Evolutionary conservation across 2,329 filamentous ascomycete genomes (phyloP).

Genomic region (Ophiostoma montium): DNA sequence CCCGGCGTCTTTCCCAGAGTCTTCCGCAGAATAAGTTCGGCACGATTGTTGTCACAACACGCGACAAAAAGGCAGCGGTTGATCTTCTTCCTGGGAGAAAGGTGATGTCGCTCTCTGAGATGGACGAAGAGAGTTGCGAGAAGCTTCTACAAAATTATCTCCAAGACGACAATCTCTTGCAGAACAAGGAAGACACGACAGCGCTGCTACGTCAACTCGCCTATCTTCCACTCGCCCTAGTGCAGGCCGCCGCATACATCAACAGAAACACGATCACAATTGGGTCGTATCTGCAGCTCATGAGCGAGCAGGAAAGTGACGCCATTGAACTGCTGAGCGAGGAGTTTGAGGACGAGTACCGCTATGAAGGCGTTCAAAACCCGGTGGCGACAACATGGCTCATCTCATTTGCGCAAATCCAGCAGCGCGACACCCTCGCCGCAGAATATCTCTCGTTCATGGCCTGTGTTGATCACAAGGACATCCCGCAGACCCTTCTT

Average conservation of each 20-base stretch:
- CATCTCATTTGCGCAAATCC: conserved; percentile 12
- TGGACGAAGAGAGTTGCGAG: neutral
- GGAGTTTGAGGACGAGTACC: conserved; percentile 8
- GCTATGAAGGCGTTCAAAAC: conserved; percentile 7
- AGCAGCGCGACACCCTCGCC: conserved; percentile 14
- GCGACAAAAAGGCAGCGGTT: neutral
- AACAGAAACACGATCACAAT: neutral
- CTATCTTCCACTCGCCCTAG: conserved; percentile 11
- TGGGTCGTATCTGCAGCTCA: neutral
- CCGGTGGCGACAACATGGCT: conserved; percentile 12
- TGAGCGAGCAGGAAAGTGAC: neutral
- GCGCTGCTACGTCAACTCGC: conserved; percentile 2
- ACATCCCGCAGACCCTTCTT: conserved; percentile 18
- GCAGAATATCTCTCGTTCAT: conserved; percentile 19
- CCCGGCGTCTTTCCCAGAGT: too few relatives aligned
- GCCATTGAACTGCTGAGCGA: neutral
- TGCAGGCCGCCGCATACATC: conserved; percentile 11
- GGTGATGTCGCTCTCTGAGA: neutral
- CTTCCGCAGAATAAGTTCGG: neutral
- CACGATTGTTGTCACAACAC: conserved; percentile 2
- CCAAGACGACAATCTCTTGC: conserved; percentile 6
- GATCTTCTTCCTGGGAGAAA: neutral
- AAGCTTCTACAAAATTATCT: conserved; percentile 14
- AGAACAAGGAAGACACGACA: neutral
- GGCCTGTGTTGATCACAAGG: conserved; percentile 17